Conservation (phyloP, 2,329 filamentous ascomycete genomes). For the Calonectria multiphialidica region DNA sequence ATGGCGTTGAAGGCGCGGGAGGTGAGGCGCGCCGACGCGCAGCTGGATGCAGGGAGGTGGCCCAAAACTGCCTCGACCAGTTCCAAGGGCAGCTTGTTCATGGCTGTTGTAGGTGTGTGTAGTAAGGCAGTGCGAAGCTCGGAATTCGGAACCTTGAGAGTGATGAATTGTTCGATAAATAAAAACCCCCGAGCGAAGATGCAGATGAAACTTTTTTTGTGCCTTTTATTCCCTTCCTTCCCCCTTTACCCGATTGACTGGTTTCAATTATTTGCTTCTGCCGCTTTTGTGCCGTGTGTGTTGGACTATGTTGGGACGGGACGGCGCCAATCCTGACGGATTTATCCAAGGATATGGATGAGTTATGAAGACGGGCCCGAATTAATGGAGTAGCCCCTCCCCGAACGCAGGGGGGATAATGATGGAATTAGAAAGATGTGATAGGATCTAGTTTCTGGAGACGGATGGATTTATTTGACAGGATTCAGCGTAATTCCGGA, state of each 20-base stretch:
- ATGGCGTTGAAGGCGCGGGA: slow-evolving; percentile 48
- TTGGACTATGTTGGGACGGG: not conserved
- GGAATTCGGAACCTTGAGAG: not conserved
- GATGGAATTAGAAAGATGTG: not conserved
- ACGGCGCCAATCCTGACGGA: not conserved
- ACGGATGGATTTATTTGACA: not conserved
- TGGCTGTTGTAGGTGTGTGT: slow-evolving; percentile 30
- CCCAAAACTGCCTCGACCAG: slow-evolving; percentile 45
- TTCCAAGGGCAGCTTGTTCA: slow-evolving; percentile 48
- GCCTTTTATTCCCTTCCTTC: not conserved
- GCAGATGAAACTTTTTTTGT: not conserved
- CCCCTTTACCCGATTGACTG: not conserved
- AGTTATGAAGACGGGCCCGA: not conserved
- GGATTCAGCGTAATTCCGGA: not conserved
- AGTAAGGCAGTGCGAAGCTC: not conserved
- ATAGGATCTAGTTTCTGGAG: not conserved
- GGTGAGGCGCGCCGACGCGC: slow-evolving; percentile 46
- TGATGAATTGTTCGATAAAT: not conserved
- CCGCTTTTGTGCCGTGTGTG: not conserved
- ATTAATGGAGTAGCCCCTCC: not conserved
- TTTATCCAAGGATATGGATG: not conserved
- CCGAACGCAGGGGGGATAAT: not conserved
- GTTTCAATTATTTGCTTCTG: not conserved
- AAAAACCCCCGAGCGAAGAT: not conserved
- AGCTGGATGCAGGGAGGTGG: slow-evolving; percentile 37